A percentile compares a stretch with the other conserved stretches of the same genome.
phyloP scores from a whole-genome alignment of 2,329 filamentous ascomycete species.

The Arthrobotrys pseudoclavata region DNA sequence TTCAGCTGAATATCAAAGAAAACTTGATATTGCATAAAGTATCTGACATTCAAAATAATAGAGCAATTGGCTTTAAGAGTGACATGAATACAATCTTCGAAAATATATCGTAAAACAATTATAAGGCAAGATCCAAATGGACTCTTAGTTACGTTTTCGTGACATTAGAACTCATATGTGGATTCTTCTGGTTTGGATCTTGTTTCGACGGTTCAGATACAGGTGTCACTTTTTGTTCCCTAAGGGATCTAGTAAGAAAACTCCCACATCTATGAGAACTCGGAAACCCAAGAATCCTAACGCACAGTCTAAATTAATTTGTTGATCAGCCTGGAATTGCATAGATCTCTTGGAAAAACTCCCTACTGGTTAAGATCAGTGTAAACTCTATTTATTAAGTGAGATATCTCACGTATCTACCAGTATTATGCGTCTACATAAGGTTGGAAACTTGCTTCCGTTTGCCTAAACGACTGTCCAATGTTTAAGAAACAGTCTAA shows the following conservation, averaged over 20 bases:
- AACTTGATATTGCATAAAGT: no score
- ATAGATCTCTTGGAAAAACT: conserved; percentile 8
- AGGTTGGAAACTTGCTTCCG: conserved; percentile 11
- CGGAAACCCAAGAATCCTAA: neutral
- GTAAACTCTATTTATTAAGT: neutral
- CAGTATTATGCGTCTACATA: neutral
- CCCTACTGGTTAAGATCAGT: neutral
- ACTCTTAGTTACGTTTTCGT: neutral
- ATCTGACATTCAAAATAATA: no score
- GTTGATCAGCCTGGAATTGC: neutral
- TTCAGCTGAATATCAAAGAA: no score
- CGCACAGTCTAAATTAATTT: neutral
- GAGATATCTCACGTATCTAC: neutral
- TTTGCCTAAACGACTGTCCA: neutral
- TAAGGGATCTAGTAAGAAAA: neutral
- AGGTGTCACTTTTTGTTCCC: neutral
- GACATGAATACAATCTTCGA: neutral
- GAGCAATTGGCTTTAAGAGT: no score
- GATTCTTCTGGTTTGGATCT: neutral
- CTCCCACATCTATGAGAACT: neutral
- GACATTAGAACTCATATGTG: neutral
- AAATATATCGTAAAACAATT: neutral
- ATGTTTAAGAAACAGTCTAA: neutral
- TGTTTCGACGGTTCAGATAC: neutral
- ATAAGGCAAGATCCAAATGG: neutral